phyloP scores from a whole-genome alignment of 768 basidiomycete species.

The Sistotremastrum niveocremeum region DNA sequence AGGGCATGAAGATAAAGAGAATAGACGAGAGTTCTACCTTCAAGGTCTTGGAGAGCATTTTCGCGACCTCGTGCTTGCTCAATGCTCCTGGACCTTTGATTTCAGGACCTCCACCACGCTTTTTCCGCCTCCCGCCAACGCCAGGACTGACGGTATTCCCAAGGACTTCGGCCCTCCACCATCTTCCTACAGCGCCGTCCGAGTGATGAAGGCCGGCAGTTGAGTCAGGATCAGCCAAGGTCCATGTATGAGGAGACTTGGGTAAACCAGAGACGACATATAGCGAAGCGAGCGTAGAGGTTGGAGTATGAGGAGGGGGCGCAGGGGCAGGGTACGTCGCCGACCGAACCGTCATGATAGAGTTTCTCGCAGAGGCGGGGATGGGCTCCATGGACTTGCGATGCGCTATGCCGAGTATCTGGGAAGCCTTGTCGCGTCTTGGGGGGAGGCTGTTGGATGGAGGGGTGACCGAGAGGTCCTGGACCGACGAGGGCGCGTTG shows the following conservation, averaged over 20 bases:
- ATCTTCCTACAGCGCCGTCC: constrained; percentile 75
- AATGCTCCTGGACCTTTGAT: constrained; percentile 71
- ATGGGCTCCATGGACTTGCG: constrained; percentile 76
- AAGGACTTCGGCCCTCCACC: constrained; percentile 87
- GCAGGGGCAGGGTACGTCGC: constrained; percentile 37
- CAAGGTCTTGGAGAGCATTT: constrained; percentile 83
- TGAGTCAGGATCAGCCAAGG: constrained; percentile 72
- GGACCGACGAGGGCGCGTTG: not conserved
- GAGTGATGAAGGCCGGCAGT: constrained; percentile 70
- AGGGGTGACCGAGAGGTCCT: constrained; percentile 9
- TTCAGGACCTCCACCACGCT: constrained; percentile 45
- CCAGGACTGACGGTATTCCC: constrained; percentile 80
- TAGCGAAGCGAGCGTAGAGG: constrained; percentile 66
- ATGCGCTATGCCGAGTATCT: constrained; percentile 64
- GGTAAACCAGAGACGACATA: constrained; percentile 84
- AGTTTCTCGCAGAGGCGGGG: constrained; percentile 61
- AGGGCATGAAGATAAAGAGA: not conserved
- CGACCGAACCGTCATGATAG: constrained; percentile 66
- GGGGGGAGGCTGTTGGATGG: constrained; percentile 22
- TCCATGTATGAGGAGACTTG: constrained; percentile 84
- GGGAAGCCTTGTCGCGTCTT: constrained; percentile 61
- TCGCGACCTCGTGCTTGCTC: constrained; percentile 74
- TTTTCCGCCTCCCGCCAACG: constrained; percentile 61
- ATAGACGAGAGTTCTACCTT: constrained; percentile 39
- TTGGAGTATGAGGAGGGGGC: constrained; percentile 49